These are phyloP conservation scores for Cryptosporidium meleagridis DNA, from an alignment of 169 alveolate genomes.

Conservation along the genomic window DNA sequence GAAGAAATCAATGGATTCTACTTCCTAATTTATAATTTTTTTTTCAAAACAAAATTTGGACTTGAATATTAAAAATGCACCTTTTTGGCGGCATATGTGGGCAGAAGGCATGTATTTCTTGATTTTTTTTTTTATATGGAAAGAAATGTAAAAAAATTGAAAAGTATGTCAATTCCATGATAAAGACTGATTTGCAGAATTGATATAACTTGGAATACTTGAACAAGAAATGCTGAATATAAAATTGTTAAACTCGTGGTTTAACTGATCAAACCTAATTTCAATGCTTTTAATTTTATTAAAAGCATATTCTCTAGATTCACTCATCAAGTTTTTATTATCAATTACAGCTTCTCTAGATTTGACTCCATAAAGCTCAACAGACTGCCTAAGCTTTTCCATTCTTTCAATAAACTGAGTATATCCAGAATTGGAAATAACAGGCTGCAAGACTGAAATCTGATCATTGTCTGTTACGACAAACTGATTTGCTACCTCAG, in stretches of 20 bases:
- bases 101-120: neutral
- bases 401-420: slow-evolving; percentile 32
- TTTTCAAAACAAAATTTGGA: neutral
- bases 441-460: slow-evolving; percentile 12
- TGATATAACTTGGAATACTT: neutral
- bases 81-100: neutral
- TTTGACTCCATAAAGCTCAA: slow-evolving; percentile 30
- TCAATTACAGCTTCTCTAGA: slow-evolving; percentile 38
- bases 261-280: slow-evolving; percentile 38
- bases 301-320: slow-evolving; percentile 48
- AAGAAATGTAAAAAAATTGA: neutral
- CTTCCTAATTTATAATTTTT: neutral
- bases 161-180: neutral
- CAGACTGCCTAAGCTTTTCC: slow-evolving; percentile 48
- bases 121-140: neutral
- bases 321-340: neutral
- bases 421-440: slow-evolving; percentile 37
- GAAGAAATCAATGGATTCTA: neutral
- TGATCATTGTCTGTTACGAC: slow-evolving; percentile 3
- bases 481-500: neutral
- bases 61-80: neutral
- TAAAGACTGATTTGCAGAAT: neutral
- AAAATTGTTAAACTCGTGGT: slow-evolving; percentile 38
- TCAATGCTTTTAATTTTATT: slow-evolving; percentile 36
- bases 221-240: slow-evolving; percentile 15